Evolutionary conservation across 805 yeast genomes (phyloP), one percentile per base, ranked within the genome.

Genomic region (Hanseniaspora meyeri): DNA sequence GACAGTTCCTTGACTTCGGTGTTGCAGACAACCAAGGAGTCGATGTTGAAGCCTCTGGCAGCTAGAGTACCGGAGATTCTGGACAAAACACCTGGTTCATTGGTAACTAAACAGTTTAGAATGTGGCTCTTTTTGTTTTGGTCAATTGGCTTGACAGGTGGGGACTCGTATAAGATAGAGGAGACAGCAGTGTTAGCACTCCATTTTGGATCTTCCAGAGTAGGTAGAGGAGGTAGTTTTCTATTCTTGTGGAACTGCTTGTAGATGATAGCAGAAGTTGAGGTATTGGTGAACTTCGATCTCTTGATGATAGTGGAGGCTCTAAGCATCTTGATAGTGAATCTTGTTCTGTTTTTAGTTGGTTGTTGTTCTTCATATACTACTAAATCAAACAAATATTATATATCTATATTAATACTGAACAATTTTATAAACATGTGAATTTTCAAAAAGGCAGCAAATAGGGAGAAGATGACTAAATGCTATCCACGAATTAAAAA

Each of bases 1-100:
- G 96, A 87, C 63, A 93, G 77, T 68, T 93, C 97, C 70, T 84
- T 82, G 59, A 93, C 97, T 70, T 91, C 97, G 42, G 98, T 93
- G 74, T 83, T 87, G 69, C 96, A 91, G 49, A 93, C 98, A 58
- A 93, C 96, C 61, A 93, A 77, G 11, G 97, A 91, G 70, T 93
- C 98, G 66, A 93, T 93, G 74, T 93, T 93, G 81, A 93, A 93
- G 17, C 98, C 98, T 70, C 98, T 80, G 42, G 97, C 97, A 40
- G 98, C 98, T 62, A 93, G 77, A 55, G 95, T 89, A 56, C 97
- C 96, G 7, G 97, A 85, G 45, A 93, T 87, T 56, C 91, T 80
- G 38, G 95, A 84, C 64, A 93, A 75, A 48, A 93, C 98, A 77
- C 98, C 98, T 8, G 98, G 97, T 73, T 93, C 98, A 71, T 93